A percentile compares a stretch with the other conserved stretches of the same genome.
These are phyloP conservation scores for Malus hybrid DNA, from an alignment of 331 rosid species.

Conservation along the genomic window DNA sequence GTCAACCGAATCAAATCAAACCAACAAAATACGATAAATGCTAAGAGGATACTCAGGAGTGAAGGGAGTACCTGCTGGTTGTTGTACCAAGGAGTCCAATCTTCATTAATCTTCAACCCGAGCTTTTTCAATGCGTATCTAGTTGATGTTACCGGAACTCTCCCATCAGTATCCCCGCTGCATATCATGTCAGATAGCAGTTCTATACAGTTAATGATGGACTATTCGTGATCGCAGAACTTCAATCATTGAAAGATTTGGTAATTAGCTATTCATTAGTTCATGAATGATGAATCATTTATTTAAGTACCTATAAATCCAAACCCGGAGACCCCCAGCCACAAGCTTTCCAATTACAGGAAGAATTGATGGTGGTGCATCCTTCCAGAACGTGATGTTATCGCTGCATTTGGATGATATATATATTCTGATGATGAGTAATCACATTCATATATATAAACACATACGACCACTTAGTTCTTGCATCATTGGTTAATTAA, in stretches of 20 bases:
- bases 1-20: background rate
- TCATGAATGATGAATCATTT: background rate
- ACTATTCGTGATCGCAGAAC: background rate
- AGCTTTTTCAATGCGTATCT: conserved; percentile 61
- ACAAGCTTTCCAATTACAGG: conserved; percentile 62
- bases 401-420: conserved; percentile 22
- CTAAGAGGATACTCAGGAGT: background rate
- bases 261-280: background rate
- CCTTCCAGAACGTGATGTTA: conserved; percentile 34
- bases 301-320: conserved; percentile 64
- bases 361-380: conserved; percentile 52
- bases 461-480: background rate
- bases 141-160: conserved; percentile 81
- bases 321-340: conserved; percentile 66
- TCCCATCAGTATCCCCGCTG: conserved; percentile 86
- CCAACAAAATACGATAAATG: background rate
- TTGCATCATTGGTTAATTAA: background rate
- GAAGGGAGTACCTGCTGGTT: conserved; percentile 38
- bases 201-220: background rate
- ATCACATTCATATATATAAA: background rate
- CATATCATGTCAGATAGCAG: background rate
- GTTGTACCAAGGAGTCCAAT: conserved; percentile 87
- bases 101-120: conserved; percentile 39
- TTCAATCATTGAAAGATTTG: background rate
- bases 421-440: background rate